These are phyloP conservation scores for Tetrahymena borealis DNA, from an alignment of 73 alveolate species.

Conservation along the genomic window DNA sequence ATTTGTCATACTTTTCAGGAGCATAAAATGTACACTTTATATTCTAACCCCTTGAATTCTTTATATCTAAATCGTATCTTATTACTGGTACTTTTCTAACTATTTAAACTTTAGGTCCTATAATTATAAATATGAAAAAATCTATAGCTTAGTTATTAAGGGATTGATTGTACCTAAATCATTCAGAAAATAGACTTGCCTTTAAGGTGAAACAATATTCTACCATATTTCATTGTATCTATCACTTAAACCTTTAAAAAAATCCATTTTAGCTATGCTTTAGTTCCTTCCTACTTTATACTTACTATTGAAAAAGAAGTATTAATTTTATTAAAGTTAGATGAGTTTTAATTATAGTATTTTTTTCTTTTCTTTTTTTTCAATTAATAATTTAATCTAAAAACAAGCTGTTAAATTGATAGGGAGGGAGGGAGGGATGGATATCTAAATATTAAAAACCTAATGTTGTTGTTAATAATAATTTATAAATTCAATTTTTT, in stretches of 20 bases:
- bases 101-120: background rate
- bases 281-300: background rate
- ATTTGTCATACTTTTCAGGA: background rate
- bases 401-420: background rate
- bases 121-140: background rate
- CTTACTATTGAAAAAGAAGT: background rate
- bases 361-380: background rate
- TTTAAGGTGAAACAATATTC: background rate
- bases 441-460: too few species aligned
- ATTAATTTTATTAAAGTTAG: background rate
- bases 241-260: background rate
- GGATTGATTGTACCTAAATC: background rate
- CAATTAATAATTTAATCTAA: background rate
- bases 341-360: too few species aligned
- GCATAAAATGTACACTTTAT: background rate
- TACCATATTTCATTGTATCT: background rate
- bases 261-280: background rate
- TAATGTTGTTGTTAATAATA: too few species aligned
- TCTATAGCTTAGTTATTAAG: background rate
- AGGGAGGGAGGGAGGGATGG: too few species aligned
- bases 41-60: background rate
- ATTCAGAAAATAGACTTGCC: background rate
- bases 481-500: too few species aligned
- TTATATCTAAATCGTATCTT: background rate
- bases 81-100: background rate